Evolutionary conservation across 73 alveolate genomes (phyloP).

Genomic region (Loxodes magnus): DNA sequence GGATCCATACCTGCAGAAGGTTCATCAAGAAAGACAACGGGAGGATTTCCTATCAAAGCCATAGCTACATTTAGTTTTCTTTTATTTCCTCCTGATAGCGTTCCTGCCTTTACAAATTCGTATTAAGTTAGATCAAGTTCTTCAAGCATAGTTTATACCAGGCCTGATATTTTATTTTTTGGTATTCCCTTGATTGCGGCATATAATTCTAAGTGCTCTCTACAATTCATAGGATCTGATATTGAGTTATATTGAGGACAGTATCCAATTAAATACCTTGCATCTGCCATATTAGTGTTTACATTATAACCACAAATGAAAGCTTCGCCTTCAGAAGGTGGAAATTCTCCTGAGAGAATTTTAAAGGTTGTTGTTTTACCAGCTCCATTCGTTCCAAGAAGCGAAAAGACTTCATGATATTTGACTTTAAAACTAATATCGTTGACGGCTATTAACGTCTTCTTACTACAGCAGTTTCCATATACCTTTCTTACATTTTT

Average conservation of each 20-base stretch:
- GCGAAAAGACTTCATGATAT: slow-evolving; percentile 95
- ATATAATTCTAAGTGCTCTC: slow-evolving; percentile 89
- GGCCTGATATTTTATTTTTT: slow-evolving; percentile 33
- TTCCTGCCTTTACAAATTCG: slow-evolving; percentile 70
- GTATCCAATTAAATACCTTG: slow-evolving; percentile 87
- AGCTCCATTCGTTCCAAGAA: slow-evolving; percentile 97
- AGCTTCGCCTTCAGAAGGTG: slow-evolving; percentile 75
- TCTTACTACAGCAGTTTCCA: background rate
- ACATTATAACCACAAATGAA: slow-evolving; percentile 77
- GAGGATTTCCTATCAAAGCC: slow-evolving; percentile 98
- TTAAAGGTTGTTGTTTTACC: slow-evolving; percentile 97
- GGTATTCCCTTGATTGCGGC: slow-evolving; percentile 89
- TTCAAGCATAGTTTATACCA: slow-evolving; percentile 60
- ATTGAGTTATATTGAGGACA: slow-evolving; percentile 97
- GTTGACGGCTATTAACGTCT: slow-evolving; percentile 66
- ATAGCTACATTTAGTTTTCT: slow-evolving; percentile 96
- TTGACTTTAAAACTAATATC: slow-evolving; percentile 77
- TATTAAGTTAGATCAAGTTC: slow-evolving; percentile 77
- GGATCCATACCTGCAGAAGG: slow-evolving; percentile 99
- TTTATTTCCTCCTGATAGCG: slow-evolving; percentile 93
- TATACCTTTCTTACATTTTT: slow-evolving; percentile 45
- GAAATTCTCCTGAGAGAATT: slow-evolving; percentile 81
- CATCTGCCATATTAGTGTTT: slow-evolving; percentile 47
- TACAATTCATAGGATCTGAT: slow-evolving; percentile 80
- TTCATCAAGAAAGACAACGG: slow-evolving; percentile 95